Percentiles rank a stretch among this genome's conserved stretches.
These are phyloP conservation scores for Baudoinia panamericana DNA, from an alignment of 495 filamentous ascomycete genomes.

Conservation along the genomic window DNA sequence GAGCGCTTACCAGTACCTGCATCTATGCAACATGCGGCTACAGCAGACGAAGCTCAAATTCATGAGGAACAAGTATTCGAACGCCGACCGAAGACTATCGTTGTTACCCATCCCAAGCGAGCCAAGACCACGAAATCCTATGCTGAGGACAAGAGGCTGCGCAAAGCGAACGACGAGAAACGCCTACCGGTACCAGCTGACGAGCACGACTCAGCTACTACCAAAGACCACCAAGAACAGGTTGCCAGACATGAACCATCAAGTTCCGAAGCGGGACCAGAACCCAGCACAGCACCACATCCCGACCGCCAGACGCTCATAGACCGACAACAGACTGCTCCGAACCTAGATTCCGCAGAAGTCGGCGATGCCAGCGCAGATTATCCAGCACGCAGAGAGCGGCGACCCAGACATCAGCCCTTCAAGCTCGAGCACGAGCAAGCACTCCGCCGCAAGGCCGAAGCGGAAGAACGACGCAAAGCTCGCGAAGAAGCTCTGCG, in stretches of 20 bases:
- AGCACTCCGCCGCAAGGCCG: constrained; percentile 51
- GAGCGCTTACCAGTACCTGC: constrained; percentile 15
- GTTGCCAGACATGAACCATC: not conserved
- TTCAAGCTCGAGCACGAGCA: constrained; percentile 64
- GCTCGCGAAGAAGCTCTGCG: constrained; percentile 25
- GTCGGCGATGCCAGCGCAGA: constrained; percentile 14
- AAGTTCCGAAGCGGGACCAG: not conserved
- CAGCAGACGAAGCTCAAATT: no score
- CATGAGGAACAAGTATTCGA: no score
- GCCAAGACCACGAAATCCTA: no score
- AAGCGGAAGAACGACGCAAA: constrained; percentile 45
- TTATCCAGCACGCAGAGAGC: constrained; percentile 17
- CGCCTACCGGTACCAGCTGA: no score
- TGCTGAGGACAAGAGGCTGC: no score
- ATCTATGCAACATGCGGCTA: no score
- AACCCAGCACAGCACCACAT: constrained; percentile 8
- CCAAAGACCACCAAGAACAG: no score
- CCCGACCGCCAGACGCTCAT: constrained; percentile 17
- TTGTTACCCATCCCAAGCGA: no score
- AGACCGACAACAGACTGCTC: constrained; percentile 1
- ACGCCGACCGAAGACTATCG: no score
- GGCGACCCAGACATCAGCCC: constrained; percentile 46
- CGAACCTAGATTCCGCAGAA: constrained; percentile 20
- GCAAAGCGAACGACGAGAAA: no score
- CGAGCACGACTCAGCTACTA: no score